Evolutionary conservation across 2,329 filamentous ascomycete species (phyloP).

Genomic region (Hymenotorrendiella dingleyae): DNA sequence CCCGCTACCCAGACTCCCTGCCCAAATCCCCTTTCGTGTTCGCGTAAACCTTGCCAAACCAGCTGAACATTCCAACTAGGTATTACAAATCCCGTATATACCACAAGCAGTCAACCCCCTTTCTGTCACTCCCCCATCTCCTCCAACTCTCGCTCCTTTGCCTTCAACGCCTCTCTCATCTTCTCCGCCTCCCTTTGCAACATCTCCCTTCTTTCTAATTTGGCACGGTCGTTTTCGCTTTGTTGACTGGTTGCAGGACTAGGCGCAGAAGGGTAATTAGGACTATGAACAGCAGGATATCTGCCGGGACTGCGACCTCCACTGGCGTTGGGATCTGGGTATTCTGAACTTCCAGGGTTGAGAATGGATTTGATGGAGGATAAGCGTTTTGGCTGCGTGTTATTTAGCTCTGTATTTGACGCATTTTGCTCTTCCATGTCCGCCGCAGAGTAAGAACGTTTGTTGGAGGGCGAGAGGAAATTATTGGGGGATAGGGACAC

Average conservation of each 20-base stretch:
- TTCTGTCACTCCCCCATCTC: conserved; percentile 16
- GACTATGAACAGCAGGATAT: conserved; percentile 13
- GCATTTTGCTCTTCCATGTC: conserved; percentile 41
- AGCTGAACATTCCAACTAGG: background rate
- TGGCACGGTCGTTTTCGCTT: conserved; percentile 45
- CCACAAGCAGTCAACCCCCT: background rate
- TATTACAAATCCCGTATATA: background rate
- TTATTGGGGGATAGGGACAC: conserved; percentile 56
- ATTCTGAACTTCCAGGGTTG: conserved; percentile 43
- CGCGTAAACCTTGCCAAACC: background rate
- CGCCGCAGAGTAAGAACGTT: conserved; percentile 60
- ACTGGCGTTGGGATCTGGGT: conserved; percentile 11
- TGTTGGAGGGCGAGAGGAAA: conserved; percentile 54
- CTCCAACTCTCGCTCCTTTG: conserved; percentile 29
- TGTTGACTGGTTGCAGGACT: conserved; percentile 32
- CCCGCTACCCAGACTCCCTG: background rate
- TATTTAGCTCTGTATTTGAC: conserved; percentile 10
- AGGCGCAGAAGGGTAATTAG: conserved; percentile 10
- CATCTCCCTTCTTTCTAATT: conserved; percentile 57
- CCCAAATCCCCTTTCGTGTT: background rate
- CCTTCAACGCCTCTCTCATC: conserved; percentile 46
- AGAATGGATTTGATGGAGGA: conserved; percentile 73
- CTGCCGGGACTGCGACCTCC: conserved; percentile 13
- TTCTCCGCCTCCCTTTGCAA: conserved; percentile 68
- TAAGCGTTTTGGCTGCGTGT: conserved; percentile 53